Conservation (phyloP, 345 rosid species). For the Physaria fendleri region DNA sequence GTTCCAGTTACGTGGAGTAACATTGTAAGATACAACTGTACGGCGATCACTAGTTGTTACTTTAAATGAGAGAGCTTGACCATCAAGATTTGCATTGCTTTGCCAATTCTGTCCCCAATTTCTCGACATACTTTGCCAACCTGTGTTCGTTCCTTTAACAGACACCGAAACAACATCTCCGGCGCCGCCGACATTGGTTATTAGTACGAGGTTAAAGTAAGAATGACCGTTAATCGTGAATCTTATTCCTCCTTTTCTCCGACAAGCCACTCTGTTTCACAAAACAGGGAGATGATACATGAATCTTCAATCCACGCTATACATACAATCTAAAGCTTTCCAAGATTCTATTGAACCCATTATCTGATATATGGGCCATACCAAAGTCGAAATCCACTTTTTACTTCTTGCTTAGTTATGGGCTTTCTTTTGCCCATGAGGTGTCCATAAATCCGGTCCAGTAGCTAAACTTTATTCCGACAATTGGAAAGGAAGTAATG, state of each 20-base stretch:
- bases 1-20: conserved; percentile 43
- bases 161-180: conserved; percentile 44
- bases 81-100: conserved; percentile 46
- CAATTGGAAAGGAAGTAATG: too few relatives aligned
- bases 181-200: conserved; percentile 56
- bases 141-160: conserved; percentile 42
- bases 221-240: conserved; percentile 65
- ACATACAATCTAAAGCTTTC: too few relatives aligned
- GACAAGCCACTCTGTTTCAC: conserved; percentile 42
- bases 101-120: conserved; percentile 76
- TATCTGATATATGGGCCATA: too few relatives aligned
- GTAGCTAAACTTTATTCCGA: too few relatives aligned
- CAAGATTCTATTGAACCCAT: too few relatives aligned
- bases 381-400: too few relatives aligned
- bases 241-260: conserved; percentile 43
- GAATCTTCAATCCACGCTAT: too few relatives aligned
- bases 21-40: conserved; percentile 33
- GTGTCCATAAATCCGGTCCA: too few relatives aligned
- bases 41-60: conserved; percentile 53
- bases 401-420: too few relatives aligned
- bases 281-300: too few relatives aligned
- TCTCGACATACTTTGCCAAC: conserved; percentile 52
- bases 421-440: too few relatives aligned
- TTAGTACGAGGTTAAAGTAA: conserved; percentile 53
- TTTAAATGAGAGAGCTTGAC: conserved; percentile 53